Conservation (phyloP, 148 eudicot species). For the Rhododendron vialii region DNA sequence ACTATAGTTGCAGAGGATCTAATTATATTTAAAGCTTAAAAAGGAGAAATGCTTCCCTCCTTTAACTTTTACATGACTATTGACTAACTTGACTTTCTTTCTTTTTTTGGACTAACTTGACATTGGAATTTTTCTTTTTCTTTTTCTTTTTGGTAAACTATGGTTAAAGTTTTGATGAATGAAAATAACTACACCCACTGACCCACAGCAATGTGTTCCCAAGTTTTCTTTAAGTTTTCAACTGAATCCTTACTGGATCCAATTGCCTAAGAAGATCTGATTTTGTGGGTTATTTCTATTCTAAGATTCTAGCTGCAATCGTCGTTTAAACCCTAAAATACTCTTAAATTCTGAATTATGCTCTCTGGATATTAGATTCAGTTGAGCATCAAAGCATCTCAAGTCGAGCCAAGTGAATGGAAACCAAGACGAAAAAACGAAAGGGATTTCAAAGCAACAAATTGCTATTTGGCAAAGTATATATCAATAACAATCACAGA, state of each 20-base stretch:
- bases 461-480: neutral
- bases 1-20: neutral
- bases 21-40: neutral
- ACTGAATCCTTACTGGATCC: neutral
- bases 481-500: neutral
- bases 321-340: neutral
- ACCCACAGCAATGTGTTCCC: neutral
- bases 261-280: neutral
- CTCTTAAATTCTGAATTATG: neutral
- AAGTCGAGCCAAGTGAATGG: neutral
- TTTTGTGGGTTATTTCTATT: neutral
- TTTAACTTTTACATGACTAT: neutral
- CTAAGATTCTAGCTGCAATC: neutral
- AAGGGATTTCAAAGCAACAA: neutral
- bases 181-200: neutral
- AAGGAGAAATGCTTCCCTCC: neutral
- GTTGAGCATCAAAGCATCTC: neutral
- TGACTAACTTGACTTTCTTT: neutral
- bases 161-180: neutral
- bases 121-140: neutral
- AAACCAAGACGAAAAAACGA: neutral
- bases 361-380: neutral
- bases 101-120: too few relatives aligned
- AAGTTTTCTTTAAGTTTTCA: neutral
- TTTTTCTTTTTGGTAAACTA: neutral